Percentiles rank a stretch among this genome's conserved stretches.
Conservation (phyloP, 441 rosid genomes). For the Sinapis alba region DNA sequence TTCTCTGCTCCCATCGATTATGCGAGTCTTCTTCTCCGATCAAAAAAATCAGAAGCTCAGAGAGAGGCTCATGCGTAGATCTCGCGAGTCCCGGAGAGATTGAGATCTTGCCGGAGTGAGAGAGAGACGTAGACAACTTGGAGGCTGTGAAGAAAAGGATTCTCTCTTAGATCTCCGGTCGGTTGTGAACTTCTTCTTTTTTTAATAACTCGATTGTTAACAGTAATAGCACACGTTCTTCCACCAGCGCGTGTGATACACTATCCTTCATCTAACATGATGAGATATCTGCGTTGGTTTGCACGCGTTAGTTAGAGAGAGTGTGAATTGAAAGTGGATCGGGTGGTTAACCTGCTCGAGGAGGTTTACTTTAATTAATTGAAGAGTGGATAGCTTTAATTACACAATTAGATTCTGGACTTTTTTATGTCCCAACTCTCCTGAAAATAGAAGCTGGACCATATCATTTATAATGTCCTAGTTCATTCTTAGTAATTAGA, state of each 20-base stretch:
- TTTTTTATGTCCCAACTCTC: not conserved
- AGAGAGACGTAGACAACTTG: not conserved
- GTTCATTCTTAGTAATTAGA: not conserved
- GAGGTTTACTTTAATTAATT: conserved; percentile 10
- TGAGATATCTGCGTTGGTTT: not conserved
- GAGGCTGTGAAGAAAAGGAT: not conserved
- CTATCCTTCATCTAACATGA: not conserved
- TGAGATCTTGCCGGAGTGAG: not conserved
- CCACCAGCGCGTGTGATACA: not conserved
- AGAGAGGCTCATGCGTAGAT: not conserved
- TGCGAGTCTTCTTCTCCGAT: not conserved
- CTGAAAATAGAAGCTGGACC: conserved; percentile 23
- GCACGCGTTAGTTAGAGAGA: not conserved
- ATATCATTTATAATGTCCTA: conserved; percentile 3
- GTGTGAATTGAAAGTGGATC: not conserved
- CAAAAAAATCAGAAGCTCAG: not conserved
- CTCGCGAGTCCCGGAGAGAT: not conserved
- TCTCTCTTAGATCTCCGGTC: conserved; percentile 3
- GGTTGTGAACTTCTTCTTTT: not conserved
- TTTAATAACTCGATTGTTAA: conserved; percentile 5
- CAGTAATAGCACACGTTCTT: not conserved
- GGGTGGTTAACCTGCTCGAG: conserved; percentile 31
- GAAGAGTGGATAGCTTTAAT: conserved; percentile 14
- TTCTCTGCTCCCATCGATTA: not conserved
- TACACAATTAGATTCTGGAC: conserved; percentile 17